Conservation (phyloP, 2,329 filamentous ascomycete species). For the Tolypocladium endophyticum region DNA sequence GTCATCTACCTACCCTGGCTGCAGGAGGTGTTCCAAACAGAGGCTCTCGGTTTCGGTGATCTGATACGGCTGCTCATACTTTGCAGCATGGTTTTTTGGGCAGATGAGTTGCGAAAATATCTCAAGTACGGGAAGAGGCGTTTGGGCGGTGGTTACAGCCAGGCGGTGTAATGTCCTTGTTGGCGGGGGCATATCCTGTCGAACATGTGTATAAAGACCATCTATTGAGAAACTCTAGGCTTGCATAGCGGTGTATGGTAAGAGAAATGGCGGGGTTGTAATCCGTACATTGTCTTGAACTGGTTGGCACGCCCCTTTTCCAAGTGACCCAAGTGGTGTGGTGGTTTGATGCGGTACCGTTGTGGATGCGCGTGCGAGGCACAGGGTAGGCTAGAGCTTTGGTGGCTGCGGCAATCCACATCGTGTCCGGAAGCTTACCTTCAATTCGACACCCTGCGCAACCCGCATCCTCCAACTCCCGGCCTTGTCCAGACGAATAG, state of each 20-base stretch:
- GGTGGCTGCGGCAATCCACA: neutral
- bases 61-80: slow-evolving; percentile 61
- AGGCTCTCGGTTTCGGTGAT: slow-evolving; percentile 67
- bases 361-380: neutral
- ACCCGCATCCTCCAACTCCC: neutral
- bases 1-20: slow-evolving; percentile 94
- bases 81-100: slow-evolving; percentile 90
- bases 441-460: neutral
- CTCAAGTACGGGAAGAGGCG: slow-evolving; percentile 48
- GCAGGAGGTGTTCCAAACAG: slow-evolving; percentile 92
- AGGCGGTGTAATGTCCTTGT: slow-evolving; percentile 39
- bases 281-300: neutral
- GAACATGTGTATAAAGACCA: neutral
- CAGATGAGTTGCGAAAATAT: slow-evolving; percentile 83
- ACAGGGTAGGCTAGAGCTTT: neutral
- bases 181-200: neutral
- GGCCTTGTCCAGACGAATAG: neutral
- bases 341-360: neutral
- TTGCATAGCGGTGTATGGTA: neutral
- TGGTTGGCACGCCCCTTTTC: neutral
- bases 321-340: neutral
- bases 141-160: slow-evolving; percentile 52
- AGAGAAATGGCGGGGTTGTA: neutral
- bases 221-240: slow-evolving; percentile 1
- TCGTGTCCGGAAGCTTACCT: neutral